phyloP scores from a whole-genome alignment of 1,284 basidiomycete species.

The Xerocomus nothofagi region DNA sequence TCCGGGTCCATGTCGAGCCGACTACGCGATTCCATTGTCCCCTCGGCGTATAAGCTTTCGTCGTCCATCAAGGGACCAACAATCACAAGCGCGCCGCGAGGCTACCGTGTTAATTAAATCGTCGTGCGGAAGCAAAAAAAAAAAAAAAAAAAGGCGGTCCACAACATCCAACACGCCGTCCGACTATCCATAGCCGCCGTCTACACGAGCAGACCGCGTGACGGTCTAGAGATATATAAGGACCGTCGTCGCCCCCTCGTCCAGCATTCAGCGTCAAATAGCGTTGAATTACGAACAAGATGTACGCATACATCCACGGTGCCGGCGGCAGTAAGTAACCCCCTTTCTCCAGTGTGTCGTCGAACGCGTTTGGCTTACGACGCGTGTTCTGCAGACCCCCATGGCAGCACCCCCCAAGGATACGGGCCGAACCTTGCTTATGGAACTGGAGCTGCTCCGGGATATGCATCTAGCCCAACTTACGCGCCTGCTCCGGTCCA shows the following conservation, averaged over 20 bases:
- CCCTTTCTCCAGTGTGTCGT: background rate
- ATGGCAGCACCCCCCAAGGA: background rate
- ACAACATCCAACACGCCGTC: constrained; percentile 2
- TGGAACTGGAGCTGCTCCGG: background rate
- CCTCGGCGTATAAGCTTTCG: background rate
- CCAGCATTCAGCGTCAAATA: background rate
- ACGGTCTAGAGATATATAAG: constrained; percentile 15
- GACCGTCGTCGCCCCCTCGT: background rate
- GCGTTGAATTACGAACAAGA: background rate
- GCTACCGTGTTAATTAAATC: constrained; percentile 7
- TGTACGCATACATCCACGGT: constrained; percentile 10
- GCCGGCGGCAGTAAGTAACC: constrained; percentile 3
- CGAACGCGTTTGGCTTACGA: background rate
- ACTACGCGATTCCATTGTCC: constrained; percentile 9
- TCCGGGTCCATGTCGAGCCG: no score
- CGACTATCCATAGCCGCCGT: background rate
- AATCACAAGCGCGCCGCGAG: background rate
- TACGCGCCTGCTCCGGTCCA: constrained; percentile 1
- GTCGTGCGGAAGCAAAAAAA: constrained; percentile 9
- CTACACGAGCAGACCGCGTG: constrained; percentile 9
- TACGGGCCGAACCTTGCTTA: background rate
- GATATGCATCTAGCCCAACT: background rate
- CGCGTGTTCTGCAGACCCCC: background rate
- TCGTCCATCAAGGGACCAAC: background rate
- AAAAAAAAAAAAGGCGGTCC: constrained; percentile 4